Evolutionary conservation across 495 filamentous ascomycete genomes (phyloP), one percentile per base, ranked within the genome.

Genomic region (Aspergillus nidulans): DNA sequence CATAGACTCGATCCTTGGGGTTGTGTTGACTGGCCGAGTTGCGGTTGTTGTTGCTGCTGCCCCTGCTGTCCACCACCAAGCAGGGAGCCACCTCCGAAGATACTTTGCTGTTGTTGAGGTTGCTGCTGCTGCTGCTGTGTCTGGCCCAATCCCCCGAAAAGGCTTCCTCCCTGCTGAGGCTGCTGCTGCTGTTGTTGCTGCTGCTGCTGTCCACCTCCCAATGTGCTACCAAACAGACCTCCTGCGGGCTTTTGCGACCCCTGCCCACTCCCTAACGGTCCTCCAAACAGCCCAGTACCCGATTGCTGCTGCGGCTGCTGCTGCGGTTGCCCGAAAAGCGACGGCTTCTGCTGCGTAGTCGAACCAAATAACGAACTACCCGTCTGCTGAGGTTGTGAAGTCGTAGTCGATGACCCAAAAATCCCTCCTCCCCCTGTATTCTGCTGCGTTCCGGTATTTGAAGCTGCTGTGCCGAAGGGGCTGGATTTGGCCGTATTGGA

Each of bases 171-270:
- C 9, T 71, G 70, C 50, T 75, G 73, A 34, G 73, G 69, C 42
- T 62, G 60, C 58, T 75, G 76, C 20, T 70, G 42, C 24, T 76
- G 75, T 55, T 71, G 70, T 46, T 75, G 72, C 40, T 73, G 69
- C 40, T 62, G 60, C 59, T 74, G 75, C 19, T 70, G 42, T 3
- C 42, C 42, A 8, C 23, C 20, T 25, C 64, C 30, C 9, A 34
- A 13, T 6, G 30, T 34, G 15, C 30, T 67, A 40, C 56, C 56
- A 40, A 50, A 52, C 3, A 45, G 20, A 21, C 21, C 12, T 12
- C 42, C 42, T 4, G 65, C 66, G 39, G 74, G 76, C 58, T 79
- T 74, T 50, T 77, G 70, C 40, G 59, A 59, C 59, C 72, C 75
- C 52, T 64, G 68, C 25, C 53, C 53, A 51, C 62, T 66, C 34